Evolutionary conservation across 805 yeast species (phyloP).

Genomic region (Metschnikowia bowlesiae): DNA sequence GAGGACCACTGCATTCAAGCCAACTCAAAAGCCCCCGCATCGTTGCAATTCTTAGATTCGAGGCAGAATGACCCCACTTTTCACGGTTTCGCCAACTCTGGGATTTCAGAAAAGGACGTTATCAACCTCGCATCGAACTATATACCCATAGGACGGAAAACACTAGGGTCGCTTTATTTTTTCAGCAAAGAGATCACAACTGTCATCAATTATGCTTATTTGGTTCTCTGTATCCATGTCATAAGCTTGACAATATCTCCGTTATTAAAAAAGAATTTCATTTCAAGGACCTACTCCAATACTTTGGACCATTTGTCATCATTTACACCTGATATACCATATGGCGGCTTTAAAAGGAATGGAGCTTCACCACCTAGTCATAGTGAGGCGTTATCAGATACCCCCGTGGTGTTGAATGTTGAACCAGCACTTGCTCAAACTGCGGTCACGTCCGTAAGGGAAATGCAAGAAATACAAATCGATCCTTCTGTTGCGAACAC

Average conservation of each 20-base stretch:
- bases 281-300: constrained; percentile 18
- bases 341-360: constrained; percentile 12
- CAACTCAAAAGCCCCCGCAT: constrained; percentile 5
- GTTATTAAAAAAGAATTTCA: constrained; percentile 12
- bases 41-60: not conserved
- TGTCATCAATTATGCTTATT: constrained; percentile 17
- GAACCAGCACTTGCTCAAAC: constrained; percentile 6
- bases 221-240: constrained; percentile 26
- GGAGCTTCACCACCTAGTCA: constrained; percentile 7
- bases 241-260: constrained; percentile 21
- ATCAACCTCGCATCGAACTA: not conserved
- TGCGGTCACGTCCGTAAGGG: not conserved
- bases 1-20: not conserved
- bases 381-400: constrained; percentile 10
- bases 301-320: constrained; percentile 21
- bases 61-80: not conserved
- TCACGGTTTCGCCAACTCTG: not conserved
- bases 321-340: constrained; percentile 20
- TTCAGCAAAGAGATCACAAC: constrained; percentile 11
- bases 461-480: constrained; percentile 6
- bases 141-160: constrained; percentile 5
- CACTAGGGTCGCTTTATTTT: constrained; percentile 6
- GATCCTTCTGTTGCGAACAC: constrained; percentile 1
- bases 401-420: constrained; percentile 14
- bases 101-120: not conserved